phyloP scores from a whole-genome alignment of 768 basidiomycete species.

The Galerina sulciceps region DNA sequence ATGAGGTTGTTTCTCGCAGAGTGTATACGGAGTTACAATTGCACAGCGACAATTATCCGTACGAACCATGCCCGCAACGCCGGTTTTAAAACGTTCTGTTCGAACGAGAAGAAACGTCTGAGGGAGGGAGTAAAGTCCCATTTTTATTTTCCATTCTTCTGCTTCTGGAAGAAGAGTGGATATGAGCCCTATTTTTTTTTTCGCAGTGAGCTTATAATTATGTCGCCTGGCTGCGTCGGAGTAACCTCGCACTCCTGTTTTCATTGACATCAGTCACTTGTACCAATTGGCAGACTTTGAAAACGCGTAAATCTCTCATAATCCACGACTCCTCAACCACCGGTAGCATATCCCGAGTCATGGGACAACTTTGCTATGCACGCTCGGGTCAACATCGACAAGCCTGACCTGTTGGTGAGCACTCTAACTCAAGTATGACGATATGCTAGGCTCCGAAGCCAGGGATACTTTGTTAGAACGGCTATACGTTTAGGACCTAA shows the following conservation, averaged over 20 bases:
- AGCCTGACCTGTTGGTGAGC: too few species aligned
- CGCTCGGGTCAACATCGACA: too few species aligned
- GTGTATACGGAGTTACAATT: neutral
- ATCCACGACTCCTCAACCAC: neutral
- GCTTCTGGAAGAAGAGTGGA: too few species aligned
- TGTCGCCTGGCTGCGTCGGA: neutral
- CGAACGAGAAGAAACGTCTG: too few species aligned
- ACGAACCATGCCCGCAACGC: neutral
- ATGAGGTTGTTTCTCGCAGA: neutral
- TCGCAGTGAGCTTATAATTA: too few species aligned
- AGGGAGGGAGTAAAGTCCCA: too few species aligned
- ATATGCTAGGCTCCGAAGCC: too few species aligned
- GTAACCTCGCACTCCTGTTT: conserved; percentile 2
- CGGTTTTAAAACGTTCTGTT: neutral
- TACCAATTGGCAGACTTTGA: neutral
- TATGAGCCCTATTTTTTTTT: too few species aligned
- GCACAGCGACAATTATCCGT: conserved; percentile 7
- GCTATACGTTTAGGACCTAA: too few species aligned
- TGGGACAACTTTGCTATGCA: neutral
- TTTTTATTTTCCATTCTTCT: too few species aligned
- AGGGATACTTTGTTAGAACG: too few species aligned
- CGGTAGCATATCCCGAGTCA: neutral
- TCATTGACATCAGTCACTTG: neutral
- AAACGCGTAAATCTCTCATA: neutral
- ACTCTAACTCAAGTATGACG: too few species aligned